Conservation (phyloP, 2,329 filamentous ascomycete species). For the Escovopsis sp. region DNA sequence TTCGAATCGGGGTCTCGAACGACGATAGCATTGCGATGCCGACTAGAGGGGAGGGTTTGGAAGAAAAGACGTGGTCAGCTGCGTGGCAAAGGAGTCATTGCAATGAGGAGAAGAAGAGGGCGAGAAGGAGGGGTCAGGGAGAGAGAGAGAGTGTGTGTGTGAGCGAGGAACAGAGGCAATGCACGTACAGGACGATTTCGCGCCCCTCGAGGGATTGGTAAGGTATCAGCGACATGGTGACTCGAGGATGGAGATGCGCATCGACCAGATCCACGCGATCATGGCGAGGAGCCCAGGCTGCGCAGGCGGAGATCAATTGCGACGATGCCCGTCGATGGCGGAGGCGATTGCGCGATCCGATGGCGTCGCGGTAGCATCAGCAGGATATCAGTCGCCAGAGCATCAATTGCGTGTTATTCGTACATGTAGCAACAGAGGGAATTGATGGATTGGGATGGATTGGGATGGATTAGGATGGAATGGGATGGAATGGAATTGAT, state of each 20-base stretch:
- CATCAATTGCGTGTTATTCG: too few relatives aligned
- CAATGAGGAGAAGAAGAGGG: slow-evolving; percentile 1
- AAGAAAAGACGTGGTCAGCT: neutral
- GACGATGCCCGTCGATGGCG: too few relatives aligned
- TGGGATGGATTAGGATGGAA: too few relatives aligned
- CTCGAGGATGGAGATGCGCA: slow-evolving; percentile 8
- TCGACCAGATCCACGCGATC: slow-evolving; percentile 6
- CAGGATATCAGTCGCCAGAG: too few relatives aligned
- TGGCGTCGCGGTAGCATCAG: too few relatives aligned
- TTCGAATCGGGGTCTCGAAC: slow-evolving; percentile 75
- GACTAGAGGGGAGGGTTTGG: slow-evolving; percentile 34
- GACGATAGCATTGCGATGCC: slow-evolving; percentile 83
- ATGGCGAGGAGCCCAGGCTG: slow-evolving; percentile 6
- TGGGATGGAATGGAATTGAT: too few relatives aligned
- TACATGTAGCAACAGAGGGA: too few relatives aligned
- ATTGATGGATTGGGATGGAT: too few relatives aligned
- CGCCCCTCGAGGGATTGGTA: slow-evolving; percentile 58
- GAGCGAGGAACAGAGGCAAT: too few relatives aligned
- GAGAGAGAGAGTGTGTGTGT: too few relatives aligned
- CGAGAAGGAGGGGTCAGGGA: slow-evolving; percentile 4
- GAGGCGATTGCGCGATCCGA: too few relatives aligned
- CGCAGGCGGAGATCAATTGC: neutral
- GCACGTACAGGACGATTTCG: slow-evolving; percentile 69
- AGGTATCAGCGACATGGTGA: slow-evolving; percentile 53
- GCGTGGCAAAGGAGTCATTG: too few relatives aligned